Conservation (phyloP, 768 basidiomycete genomes). For the Leccinum obscurum region DNA sequence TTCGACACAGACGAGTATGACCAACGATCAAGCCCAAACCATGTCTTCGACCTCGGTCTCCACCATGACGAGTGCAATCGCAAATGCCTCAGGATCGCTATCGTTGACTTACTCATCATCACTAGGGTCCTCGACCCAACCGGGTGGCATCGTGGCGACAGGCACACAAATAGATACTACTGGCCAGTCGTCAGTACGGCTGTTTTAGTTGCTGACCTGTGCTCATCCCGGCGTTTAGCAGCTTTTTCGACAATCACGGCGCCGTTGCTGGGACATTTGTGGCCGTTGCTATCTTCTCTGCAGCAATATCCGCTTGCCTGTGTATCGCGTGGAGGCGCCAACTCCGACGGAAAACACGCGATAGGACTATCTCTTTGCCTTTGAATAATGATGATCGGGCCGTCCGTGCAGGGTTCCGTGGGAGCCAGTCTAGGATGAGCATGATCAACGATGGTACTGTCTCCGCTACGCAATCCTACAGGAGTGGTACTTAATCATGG, state of each 20-base stretch:
- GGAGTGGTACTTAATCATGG: background rate
- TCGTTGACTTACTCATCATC: constrained; percentile 42
- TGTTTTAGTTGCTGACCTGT: background rate
- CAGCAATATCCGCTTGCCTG: constrained; percentile 46
- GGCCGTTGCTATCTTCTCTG: constrained; percentile 57
- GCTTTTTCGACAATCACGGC: constrained; percentile 66
- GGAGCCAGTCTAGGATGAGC: constrained; percentile 25
- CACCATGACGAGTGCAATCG: constrained; percentile 38
- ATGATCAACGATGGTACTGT: constrained; percentile 18
- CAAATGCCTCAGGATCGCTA: constrained; percentile 40
- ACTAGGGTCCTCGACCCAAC: constrained; percentile 44
- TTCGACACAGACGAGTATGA: constrained; percentile 40
- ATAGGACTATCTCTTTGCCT: constrained; percentile 35
- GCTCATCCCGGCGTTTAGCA: constrained; percentile 24
- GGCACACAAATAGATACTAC: constrained; percentile 42
- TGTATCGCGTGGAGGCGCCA: constrained; percentile 37
- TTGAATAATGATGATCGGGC: constrained; percentile 23
- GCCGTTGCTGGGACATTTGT: constrained; percentile 77
- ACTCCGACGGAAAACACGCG: constrained; percentile 39
- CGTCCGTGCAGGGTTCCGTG: constrained; percentile 36
- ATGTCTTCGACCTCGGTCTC: constrained; percentile 40
- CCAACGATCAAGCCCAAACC: constrained; percentile 38
- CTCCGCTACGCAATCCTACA: constrained; percentile 5
- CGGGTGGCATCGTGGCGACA: constrained; percentile 46
- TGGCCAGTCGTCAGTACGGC: constrained; percentile 28